Evolutionary conservation across 352 stramenopile genomes (phyloP), one percentile per base, ranked within the genome.

Genomic region (Phytophthora kernoviae): DNA sequence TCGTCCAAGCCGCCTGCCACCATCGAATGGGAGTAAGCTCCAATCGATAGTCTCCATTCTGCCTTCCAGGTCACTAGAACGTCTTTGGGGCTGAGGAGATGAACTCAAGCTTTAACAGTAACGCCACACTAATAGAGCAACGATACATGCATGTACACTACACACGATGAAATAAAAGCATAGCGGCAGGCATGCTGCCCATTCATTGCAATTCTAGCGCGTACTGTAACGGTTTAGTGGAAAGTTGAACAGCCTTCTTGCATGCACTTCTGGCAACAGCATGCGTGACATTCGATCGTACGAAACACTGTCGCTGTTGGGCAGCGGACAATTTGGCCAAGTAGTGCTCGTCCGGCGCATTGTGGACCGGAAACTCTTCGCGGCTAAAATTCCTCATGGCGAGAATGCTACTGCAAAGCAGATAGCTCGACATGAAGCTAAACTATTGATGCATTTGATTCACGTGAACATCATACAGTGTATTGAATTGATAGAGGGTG

Each of bases 1-100:
- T 99, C 96, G 62, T 99, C 96, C 72, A 99, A 99, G 86, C 98
- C 98, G 52, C 98, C 98, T 54, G 96, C 96, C 22, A 99, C 98
- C 42, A 99, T 99, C 71, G 98, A 99, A 79, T 99, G 97, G 97
- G 97, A 99, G 76, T 99, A 96, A 67, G 52, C 21, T 41, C 8
- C 12, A 52, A n/a, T 30, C 6, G 40, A 26, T 59, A 64, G 27
- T 62, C 34, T 24, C 54, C 18, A 14, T 46, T 54, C 54, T 49
- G 44, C 49, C 45, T 54, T 34, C 62, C 37, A 61, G 37, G 36
- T 34, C 18, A 44, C 39, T 63, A 63, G 45, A 50, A 57, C 18
- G 14, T 0, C 14, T 62, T 47, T 33, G 44, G 20, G 14, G 12
- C 33, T n/a, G 37, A 32, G 17, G 33, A 57, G 21, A 40, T 27